Evolutionary conservation across 1,284 basidiomycete species (phyloP).

Genomic region (Cryptococcus sp.): DNA sequence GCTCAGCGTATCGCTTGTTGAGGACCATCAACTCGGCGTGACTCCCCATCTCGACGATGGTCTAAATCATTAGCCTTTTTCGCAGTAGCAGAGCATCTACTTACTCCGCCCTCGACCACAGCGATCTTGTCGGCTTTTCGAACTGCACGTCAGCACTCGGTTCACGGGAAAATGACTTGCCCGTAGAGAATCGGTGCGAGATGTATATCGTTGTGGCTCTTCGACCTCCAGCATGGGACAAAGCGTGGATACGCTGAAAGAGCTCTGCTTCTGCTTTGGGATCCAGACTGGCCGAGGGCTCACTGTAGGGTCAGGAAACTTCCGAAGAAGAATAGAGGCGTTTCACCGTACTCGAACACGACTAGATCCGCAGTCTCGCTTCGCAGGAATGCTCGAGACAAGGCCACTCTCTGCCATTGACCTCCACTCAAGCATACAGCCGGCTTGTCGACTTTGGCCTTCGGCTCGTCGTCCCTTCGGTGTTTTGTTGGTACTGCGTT

Average conservation of each 20-base stretch:
- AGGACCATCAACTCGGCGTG: conserved; percentile 63
- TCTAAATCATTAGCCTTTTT: conserved; percentile 46
- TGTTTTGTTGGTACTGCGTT: too few relatives aligned
- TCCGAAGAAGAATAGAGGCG: neutral
- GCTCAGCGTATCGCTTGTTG: conserved; percentile 28
- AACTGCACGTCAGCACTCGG: conserved; percentile 4
- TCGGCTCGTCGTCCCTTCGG: too few relatives aligned
- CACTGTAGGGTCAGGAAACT: conserved; percentile 13
- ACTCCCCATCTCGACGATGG: conserved; percentile 70
- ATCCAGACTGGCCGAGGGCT: conserved; percentile 59
- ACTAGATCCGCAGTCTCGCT: conserved; percentile 68
- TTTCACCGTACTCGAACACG: conserved; percentile 57
- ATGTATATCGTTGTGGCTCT: conserved; percentile 68
- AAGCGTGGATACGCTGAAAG: conserved; percentile 49
- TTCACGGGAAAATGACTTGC: conserved; percentile 44
- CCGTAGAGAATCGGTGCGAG: conserved; percentile 72
- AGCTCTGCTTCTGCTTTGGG: conserved; percentile 71
- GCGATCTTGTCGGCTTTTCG: conserved; percentile 52
- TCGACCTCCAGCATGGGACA: conserved; percentile 14
- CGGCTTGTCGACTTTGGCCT: neutral
- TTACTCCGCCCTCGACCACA: conserved; percentile 74
- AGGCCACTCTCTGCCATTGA: conserved; percentile 77
- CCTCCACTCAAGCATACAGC: conserved; percentile 17
- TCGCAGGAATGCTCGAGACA: conserved; percentile 79
- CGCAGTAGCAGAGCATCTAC: neutral